Conservation (phyloP, 257 asterid genomes). For the Solanum ahanhuiri region DNA sequence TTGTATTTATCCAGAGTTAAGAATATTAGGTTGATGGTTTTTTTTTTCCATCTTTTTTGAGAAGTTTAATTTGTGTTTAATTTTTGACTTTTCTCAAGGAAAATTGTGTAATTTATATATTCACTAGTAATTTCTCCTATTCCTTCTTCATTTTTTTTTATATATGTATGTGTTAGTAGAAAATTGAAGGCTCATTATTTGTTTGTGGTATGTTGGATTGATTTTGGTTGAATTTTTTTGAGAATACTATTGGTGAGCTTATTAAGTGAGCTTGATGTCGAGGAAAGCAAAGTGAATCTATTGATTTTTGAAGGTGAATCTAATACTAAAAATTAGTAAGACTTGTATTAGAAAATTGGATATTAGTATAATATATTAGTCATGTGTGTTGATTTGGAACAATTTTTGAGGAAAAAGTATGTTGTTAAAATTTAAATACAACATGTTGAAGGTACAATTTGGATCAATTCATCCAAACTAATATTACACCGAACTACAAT, state of each 20-base stretch:
- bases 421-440: no score
- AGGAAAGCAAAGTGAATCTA: not conserved
- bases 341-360: not conserved
- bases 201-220: not conserved
- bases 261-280: not conserved
- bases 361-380: not conserved
- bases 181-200: not conserved
- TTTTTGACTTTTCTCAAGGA: not conserved
- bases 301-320: no score
- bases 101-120: not conserved
- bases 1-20: not conserved
- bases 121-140: not conserved
- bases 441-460: no score
- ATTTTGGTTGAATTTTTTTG: not conserved
- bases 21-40: not conserved
- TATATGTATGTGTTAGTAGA: not conserved
- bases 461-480: no score
- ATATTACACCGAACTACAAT: no score
- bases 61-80: not conserved
- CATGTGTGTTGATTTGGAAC: not conserved
- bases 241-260: no score
- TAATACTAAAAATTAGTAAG: not conserved
- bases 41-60: not conserved
- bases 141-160: no score
- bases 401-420: no score